Conservation (phyloP, 2,329 filamentous ascomycete species). For the Microsporum ferrugineum region DNA sequence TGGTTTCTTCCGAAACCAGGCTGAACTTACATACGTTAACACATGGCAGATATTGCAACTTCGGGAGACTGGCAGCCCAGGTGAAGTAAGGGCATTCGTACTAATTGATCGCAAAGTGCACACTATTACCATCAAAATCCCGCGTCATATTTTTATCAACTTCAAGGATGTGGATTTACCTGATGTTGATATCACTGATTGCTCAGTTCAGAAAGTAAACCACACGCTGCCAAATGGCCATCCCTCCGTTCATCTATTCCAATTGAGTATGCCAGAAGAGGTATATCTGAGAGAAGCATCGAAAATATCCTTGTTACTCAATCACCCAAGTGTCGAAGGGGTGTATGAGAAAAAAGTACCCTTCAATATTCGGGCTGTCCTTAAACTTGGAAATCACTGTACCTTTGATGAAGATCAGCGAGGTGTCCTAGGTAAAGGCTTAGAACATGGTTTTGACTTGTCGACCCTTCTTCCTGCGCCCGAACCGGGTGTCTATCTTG, state of each 20-base stretch:
- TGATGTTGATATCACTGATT: constrained; percentile 74
- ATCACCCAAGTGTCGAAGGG: constrained; percentile 88
- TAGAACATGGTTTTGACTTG: constrained; percentile 90
- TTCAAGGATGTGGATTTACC: constrained; percentile 78
- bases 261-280: constrained; percentile 79
- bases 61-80: constrained; percentile 67
- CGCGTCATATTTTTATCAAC: constrained; percentile 81
- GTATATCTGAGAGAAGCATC: constrained; percentile 74
- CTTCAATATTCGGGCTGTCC: constrained; percentile 70
- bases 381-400: constrained; percentile 82
- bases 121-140: constrained; percentile 74
- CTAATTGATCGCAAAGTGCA: constrained; percentile 91
- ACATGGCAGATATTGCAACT: constrained; percentile 94
- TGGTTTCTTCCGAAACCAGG: constrained; percentile 77
- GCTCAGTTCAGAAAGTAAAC: constrained; percentile 82
- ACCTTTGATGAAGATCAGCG: constrained; percentile 85
- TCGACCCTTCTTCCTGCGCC: constrained; percentile 58
- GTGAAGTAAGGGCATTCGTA: constrained; percentile 77
- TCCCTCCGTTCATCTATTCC: constrained; percentile 86
- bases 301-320: constrained; percentile 72
- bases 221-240: constrained; percentile 92
- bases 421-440: constrained; percentile 79
- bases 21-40: constrained; percentile 76
- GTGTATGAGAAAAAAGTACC: constrained; percentile 94
- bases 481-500: constrained; percentile 62